A percentile compares a stretch with the other conserved stretches of the same genome.
Evolutionary conservation across 139 green algal genomes (phyloP).

Genomic region (Raphidocelis subcapitata): DNA sequence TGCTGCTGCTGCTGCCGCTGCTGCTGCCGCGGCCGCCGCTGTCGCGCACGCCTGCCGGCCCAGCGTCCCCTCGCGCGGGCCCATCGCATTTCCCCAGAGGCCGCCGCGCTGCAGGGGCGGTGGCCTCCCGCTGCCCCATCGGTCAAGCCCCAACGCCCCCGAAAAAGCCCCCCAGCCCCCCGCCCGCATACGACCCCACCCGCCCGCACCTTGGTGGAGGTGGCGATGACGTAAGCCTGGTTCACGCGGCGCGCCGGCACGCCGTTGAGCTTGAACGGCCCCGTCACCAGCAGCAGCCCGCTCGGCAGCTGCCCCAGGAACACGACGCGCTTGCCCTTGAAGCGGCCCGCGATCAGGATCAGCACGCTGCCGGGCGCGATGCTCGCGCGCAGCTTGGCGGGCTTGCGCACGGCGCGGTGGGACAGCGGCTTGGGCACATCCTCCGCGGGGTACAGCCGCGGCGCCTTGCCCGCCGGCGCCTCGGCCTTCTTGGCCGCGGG

Average conservation of each 20-base stretch:
- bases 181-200: no score
- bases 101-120: no score
- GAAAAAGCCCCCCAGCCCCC: no score
- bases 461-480: slow-evolving; percentile 28
- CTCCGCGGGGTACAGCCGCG: slow-evolving; percentile 94
- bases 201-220: slow-evolving; percentile 92
- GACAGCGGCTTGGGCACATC: slow-evolving; percentile 81
- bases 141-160: no score
- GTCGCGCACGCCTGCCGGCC: no score
- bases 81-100: no score
- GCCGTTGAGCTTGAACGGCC: slow-evolving; percentile 97
- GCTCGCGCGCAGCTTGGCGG: slow-evolving; percentile 86
- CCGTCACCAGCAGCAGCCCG: slow-evolving; percentile 94
- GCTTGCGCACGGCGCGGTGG: slow-evolving; percentile 61
- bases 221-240: slow-evolving; percentile 98
- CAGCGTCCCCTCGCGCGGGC: no score
- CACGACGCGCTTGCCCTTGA: slow-evolving; percentile 98
- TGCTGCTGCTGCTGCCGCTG: no score
- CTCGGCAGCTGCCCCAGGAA: slow-evolving; percentile 95
- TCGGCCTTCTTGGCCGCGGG: slow-evolving; percentile 56
- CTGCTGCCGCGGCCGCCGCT: no score
- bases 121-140: no score
- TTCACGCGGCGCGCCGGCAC: slow-evolving; percentile 95
- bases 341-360: slow-evolving; percentile 94
- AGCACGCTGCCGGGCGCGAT: slow-evolving; percentile 97